Conservation (phyloP, 345 rosid genomes). For the Mallotus nudiflorus region DNA sequence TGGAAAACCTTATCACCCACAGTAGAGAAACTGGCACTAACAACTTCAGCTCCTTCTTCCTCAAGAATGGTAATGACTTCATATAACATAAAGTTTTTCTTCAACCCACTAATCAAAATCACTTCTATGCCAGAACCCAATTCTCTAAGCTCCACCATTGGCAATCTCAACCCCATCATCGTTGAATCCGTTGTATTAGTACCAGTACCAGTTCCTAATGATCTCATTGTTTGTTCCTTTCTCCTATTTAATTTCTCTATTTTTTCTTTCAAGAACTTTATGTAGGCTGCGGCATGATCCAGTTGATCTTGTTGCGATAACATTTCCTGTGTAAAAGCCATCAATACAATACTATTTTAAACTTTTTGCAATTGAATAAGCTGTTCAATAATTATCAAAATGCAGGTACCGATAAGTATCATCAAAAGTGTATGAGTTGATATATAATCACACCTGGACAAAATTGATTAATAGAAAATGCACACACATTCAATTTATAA, state of each 20-base stretch:
- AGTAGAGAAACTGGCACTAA: conserved; percentile 42
- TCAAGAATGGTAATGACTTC: conserved; percentile 44
- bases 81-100: conserved; percentile 39
- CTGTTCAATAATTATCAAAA: too few species aligned
- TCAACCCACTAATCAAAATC: conserved; percentile 36
- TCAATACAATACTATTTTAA: too few species aligned
- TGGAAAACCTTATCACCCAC: conserved; percentile 49
- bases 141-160: conserved; percentile 42
- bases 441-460: too few species aligned
- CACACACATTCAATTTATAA: too few species aligned
- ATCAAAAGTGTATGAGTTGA: too few species aligned
- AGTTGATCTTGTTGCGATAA: conserved; percentile 44
- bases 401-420: too few species aligned
- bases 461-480: too few species aligned
- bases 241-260: conserved; percentile 36
- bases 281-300: conserved; percentile 48
- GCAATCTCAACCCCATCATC: conserved; percentile 21
- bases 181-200: neutral
- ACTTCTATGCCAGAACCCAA: conserved; percentile 45
- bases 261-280: conserved; percentile 39
- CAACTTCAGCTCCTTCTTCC: conserved; percentile 62
- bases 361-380: too few species aligned
- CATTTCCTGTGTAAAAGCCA: conserved; percentile 23
- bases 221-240: conserved; percentile 35
- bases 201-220: neutral